phyloP scores from a whole-genome alignment of 2,329 filamentous ascomycete species.

The Thelonectria blattea region DNA sequence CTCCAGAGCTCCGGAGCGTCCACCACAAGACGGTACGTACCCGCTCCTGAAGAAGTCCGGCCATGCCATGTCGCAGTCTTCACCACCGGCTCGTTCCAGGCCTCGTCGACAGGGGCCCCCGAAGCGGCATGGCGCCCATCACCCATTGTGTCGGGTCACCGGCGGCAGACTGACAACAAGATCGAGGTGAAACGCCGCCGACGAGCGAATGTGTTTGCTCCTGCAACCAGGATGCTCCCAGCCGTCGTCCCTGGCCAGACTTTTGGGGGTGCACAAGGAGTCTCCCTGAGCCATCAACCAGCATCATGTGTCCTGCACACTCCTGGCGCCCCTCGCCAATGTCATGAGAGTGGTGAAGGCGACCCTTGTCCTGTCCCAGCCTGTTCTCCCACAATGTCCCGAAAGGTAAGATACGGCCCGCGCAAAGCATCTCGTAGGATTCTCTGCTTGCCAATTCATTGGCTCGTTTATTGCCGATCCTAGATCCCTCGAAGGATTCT shows the following conservation, averaged over 20 bases:
- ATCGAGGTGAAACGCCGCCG: conserved; percentile 30
- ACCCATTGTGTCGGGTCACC: conserved; percentile 40
- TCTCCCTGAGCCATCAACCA: conserved; percentile 18
- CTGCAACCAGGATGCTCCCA: conserved; percentile 2
- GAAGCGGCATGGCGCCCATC: conserved; percentile 39
- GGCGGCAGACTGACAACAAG: conserved; percentile 22
- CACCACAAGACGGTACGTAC: too few species aligned
- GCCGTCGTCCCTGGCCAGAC: background rate
- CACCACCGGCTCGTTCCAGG: conserved; percentile 16
- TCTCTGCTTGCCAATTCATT: conserved; percentile 18
- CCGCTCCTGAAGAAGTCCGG: conserved; percentile 20
- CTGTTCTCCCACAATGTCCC: conserved; percentile 9
- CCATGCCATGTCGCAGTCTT: conserved; percentile 23
- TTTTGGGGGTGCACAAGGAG: conserved; percentile 11
- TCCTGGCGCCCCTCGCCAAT: conserved; percentile 5
- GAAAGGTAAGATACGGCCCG: conserved; percentile 24
- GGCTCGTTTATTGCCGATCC: conserved; percentile 15
- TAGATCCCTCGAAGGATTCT: conserved; percentile 22
- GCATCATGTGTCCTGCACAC: background rate
- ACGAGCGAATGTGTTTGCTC: conserved; percentile 16
- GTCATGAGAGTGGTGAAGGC: conserved; percentile 9
- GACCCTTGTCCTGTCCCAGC: conserved; percentile 9
- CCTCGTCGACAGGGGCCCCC: conserved; percentile 25
- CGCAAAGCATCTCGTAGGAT: conserved; percentile 17
- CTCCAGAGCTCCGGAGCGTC: conserved; percentile 5